Conservation (phyloP, 2,329 filamentous ascomycete species). For the Aureobasidium pullulans region DNA sequence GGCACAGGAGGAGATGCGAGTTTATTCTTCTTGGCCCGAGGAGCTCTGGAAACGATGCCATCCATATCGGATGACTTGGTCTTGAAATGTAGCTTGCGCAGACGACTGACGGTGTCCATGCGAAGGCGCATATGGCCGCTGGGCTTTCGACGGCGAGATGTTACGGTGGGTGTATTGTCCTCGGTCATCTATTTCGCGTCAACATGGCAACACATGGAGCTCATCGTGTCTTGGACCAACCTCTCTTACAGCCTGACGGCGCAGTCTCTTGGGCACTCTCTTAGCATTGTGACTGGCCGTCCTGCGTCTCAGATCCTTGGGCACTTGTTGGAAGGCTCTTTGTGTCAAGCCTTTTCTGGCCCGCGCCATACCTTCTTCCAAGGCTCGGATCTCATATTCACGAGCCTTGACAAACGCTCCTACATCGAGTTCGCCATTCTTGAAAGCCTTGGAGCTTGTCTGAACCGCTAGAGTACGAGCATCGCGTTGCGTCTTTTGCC, state of each 20-base stretch:
- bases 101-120: slow-evolving; percentile 65
- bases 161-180: slow-evolving; percentile 82
- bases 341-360: slow-evolving; percentile 58
- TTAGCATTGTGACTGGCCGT: slow-evolving; percentile 95
- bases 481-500: slow-evolving; percentile 25
- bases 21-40: slow-evolving; percentile 63
- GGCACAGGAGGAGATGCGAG: slow-evolving; percentile 59
- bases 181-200: slow-evolving; percentile 60
- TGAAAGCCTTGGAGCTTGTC: slow-evolving; percentile 46
- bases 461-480: slow-evolving; percentile 42
- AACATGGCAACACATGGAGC: background rate
- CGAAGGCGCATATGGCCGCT: slow-evolving; percentile 50
- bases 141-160: slow-evolving; percentile 55
- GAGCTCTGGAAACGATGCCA: slow-evolving; percentile 33
- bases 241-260: slow-evolving; percentile 59
- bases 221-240: slow-evolving; percentile 23
- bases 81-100: slow-evolving; percentile 54
- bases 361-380: slow-evolving; percentile 73
- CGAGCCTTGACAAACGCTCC: slow-evolving; percentile 76
- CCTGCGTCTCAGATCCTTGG: slow-evolving; percentile 71
- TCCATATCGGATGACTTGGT: slow-evolving; percentile 27
- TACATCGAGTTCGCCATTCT: slow-evolving; percentile 73
- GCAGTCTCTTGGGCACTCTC: slow-evolving; percentile 71
- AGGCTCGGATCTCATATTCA: slow-evolving; percentile 79
- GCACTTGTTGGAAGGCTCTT: slow-evolving; percentile 86